A percentile compares a stretch with the other conserved stretches of the same genome.
Conservation (phyloP, 2,329 filamentous ascomycete genomes). For the Bipolaris zeicola region DNA sequence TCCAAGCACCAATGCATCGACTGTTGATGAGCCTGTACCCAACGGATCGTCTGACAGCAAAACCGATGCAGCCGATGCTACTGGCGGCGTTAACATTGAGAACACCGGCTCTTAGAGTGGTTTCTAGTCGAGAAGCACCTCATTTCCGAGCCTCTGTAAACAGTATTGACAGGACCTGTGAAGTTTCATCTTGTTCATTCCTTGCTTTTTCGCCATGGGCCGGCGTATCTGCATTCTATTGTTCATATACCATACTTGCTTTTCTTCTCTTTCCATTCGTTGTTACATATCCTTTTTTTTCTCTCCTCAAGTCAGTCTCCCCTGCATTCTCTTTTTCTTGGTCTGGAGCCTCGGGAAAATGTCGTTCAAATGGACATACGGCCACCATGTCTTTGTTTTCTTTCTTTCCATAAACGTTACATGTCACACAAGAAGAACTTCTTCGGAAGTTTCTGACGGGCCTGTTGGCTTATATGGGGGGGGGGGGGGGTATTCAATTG, state of each 20-base stretch:
- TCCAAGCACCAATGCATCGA: constrained; percentile 67
- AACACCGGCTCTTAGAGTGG: constrained; percentile 14
- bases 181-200: constrained; percentile 8
- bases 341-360: neutral
- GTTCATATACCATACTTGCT: constrained; percentile 32
- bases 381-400: neutral
- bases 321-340: neutral
- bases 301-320: neutral
- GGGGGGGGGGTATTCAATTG: neutral
- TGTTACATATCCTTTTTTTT: constrained; percentile 10
- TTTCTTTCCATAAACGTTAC: neutral
- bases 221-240: constrained; percentile 27
- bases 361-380: neutral
- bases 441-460: neutral
- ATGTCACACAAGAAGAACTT: neutral
- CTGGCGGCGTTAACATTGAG: constrained; percentile 27
- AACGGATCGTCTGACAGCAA: constrained; percentile 19
- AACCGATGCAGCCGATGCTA: constrained; percentile 14
- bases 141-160: constrained; percentile 4
- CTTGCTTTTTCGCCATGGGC: constrained; percentile 12
- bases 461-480: neutral
- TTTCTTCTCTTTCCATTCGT: constrained; percentile 4
- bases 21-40: constrained; percentile 53
- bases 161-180: constrained; percentile 6
- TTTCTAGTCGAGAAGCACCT: constrained; percentile 5